Conservation (phyloP, 306 rosid species). For the Quercus wislizeni region DNA sequence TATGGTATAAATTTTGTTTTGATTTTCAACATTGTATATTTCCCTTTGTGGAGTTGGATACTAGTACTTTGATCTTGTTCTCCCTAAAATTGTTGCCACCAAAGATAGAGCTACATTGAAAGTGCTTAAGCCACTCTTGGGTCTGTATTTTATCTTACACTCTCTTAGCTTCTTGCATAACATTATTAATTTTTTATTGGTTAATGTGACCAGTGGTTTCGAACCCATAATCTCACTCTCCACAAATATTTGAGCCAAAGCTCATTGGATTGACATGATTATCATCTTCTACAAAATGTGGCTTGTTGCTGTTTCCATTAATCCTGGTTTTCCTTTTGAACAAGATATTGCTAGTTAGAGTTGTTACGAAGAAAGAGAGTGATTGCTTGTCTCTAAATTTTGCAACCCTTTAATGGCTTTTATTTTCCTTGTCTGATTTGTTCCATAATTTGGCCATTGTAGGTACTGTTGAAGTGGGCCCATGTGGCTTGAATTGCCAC, state of each 20-base stretch:
- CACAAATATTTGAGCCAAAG: no score
- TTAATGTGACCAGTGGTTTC: no score
- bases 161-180: background rate
- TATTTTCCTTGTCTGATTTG: background rate
- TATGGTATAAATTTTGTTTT: conserved; percentile 65
- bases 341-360: background rate
- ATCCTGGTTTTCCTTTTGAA: background rate
- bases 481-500: no score
- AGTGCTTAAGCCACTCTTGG: conserved; percentile 97
- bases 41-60: conserved; percentile 92
- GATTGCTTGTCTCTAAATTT: background rate
- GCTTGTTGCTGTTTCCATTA: background rate
- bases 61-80: conserved; percentile 92
- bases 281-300: background rate
- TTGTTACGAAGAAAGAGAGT: background rate
- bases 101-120: conserved; percentile 86
- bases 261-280: no score
- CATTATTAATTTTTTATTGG: background rate
- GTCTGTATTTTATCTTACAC: conserved; percentile 30
- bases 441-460: conserved; percentile 1
- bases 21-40: conserved; percentile 61
- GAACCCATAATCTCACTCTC: no score
- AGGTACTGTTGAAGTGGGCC: conserved; percentile 41
- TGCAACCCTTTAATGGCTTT: background rate
- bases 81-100: conserved; percentile 82